A percentile compares a stretch with the other conserved stretches of the same genome.
These are phyloP conservation scores for Pochonia chlamydosporia DNA, from an alignment of 2,329 filamentous ascomycete genomes.

Conservation along the genomic window DNA sequence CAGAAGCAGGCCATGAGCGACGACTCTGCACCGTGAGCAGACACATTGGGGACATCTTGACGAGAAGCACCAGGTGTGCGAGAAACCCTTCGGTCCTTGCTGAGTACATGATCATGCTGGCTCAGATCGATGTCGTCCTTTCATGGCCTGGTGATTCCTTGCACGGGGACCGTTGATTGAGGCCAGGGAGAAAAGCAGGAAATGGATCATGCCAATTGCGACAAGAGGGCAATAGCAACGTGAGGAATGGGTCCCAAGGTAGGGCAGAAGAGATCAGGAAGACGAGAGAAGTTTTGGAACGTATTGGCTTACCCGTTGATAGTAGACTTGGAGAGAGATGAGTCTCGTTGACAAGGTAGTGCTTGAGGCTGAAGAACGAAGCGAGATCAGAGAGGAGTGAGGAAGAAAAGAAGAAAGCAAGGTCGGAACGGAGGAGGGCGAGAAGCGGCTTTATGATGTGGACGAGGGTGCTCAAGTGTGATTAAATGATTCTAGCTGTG, in stretches of 20 bases:
- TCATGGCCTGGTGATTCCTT: too few species aligned
- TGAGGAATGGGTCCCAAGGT: too few species aligned
- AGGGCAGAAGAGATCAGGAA: background rate
- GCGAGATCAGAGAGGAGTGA: conserved; percentile 2
- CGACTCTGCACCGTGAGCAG: too few species aligned
- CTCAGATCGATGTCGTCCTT: background rate
- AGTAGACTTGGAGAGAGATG: background rate
- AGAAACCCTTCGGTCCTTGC: too few species aligned
- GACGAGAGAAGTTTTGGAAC: background rate
- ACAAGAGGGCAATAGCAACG: too few species aligned
- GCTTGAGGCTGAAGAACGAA: background rate
- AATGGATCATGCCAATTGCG: background rate
- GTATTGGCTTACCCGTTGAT: conserved; percentile 4
- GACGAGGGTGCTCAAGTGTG: background rate
- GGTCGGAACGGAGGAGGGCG: too few species aligned
- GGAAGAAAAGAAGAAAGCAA: background rate
- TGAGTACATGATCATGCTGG: too few species aligned
- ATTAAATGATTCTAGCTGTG: conserved; percentile 1
- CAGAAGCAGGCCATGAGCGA: too few species aligned
- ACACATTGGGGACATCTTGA: too few species aligned
- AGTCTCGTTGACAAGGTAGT: conserved; percentile 2
- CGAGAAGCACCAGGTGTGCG: too few species aligned
- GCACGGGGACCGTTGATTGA: too few species aligned
- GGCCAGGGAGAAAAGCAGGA: background rate
- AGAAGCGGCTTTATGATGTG: conserved; percentile 8